Conservation (phyloP, 257 asterid genomes). For the Ehretia macrophylla region DNA sequence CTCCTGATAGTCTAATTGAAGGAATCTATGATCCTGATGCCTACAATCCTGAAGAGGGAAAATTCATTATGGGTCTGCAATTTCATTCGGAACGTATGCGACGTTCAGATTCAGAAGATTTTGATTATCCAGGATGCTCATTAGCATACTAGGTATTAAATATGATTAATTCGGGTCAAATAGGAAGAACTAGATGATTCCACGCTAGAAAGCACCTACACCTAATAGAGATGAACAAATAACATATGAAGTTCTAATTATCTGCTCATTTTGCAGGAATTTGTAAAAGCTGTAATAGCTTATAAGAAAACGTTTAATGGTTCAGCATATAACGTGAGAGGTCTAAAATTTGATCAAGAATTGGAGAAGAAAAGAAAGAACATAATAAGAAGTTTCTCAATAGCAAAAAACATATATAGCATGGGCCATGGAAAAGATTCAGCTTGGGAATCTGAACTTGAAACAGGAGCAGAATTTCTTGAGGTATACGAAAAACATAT, state of each 20-base stretch:
- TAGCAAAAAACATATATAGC: conserved; percentile 44
- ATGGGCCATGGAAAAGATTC: too few relatives aligned
- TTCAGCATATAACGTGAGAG: conserved; percentile 18
- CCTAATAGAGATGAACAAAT: too few relatives aligned
- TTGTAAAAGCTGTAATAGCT: conserved; percentile 61
- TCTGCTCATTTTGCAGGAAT: conserved; percentile 36
- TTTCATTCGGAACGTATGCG: conserved; percentile 95
- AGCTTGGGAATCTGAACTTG: too few relatives aligned
- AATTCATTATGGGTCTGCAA: conserved; percentile 92
- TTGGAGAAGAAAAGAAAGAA: conserved; percentile 42
- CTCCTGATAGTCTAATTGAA: conserved; percentile 81
- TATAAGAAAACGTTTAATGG: conserved; percentile 49
- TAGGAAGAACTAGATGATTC: too few relatives aligned
- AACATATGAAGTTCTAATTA: too few relatives aligned
- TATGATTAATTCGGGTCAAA: too few relatives aligned
- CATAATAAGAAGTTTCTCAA: conserved; percentile 47
- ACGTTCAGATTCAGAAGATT: conserved; percentile 45
- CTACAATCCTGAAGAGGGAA: conserved; percentile 76
- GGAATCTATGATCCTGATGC: conserved; percentile 84
- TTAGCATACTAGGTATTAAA: conserved; percentile 50
- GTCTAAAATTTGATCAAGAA: conserved; percentile 27
- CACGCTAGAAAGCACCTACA: too few relatives aligned
- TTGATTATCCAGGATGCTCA: conserved; percentile 85
- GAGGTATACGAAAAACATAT: too few relatives aligned
- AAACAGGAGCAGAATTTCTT: too few relatives aligned